phyloP scores from a whole-genome alignment of 2,329 filamentous ascomycete species.

The Pestalotiopsis sp. region DNA sequence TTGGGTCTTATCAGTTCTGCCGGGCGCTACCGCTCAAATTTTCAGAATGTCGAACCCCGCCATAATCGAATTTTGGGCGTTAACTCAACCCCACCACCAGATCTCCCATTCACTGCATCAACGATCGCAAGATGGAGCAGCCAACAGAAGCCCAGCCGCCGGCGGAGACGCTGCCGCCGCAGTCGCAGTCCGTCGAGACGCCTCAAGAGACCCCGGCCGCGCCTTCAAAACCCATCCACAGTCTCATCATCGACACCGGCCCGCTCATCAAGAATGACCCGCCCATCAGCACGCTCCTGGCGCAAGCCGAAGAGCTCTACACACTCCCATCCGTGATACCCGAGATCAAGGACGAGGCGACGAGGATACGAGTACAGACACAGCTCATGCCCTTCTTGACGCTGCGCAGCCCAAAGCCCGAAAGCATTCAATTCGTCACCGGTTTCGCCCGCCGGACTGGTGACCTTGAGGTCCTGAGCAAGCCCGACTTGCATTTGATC shows the following conservation, averaged over 20 bases:
- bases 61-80: constrained; percentile 7
- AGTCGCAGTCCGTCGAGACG: not conserved
- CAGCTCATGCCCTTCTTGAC: constrained; percentile 84
- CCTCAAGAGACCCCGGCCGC: not conserved
- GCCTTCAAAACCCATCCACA: constrained; percentile 12
- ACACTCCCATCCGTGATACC: constrained; percentile 84
- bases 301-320: constrained; percentile 75
- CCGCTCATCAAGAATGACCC: constrained; percentile 87
- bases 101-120: constrained; percentile 3
- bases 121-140: not conserved
- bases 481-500: constrained; percentile 85
- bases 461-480: constrained; percentile 84
- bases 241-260: constrained; percentile 15
- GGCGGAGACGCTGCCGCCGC: not conserved
- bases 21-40: constrained; percentile 3
- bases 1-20: not conserved
- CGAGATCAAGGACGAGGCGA: constrained; percentile 86
- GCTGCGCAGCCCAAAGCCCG: constrained; percentile 72
- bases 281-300: constrained; percentile 77
- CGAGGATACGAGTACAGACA: constrained; percentile 79
- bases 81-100: not conserved
- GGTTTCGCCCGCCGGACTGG: constrained; percentile 90
- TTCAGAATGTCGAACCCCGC: constrained; percentile 4
- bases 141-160: not conserved
- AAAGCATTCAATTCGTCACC: constrained; percentile 77